These are phyloP conservation scores for Rhodotorula taiwanensis DNA, from an alignment of 768 basidiomycete genomes.

Conservation along the genomic window DNA sequence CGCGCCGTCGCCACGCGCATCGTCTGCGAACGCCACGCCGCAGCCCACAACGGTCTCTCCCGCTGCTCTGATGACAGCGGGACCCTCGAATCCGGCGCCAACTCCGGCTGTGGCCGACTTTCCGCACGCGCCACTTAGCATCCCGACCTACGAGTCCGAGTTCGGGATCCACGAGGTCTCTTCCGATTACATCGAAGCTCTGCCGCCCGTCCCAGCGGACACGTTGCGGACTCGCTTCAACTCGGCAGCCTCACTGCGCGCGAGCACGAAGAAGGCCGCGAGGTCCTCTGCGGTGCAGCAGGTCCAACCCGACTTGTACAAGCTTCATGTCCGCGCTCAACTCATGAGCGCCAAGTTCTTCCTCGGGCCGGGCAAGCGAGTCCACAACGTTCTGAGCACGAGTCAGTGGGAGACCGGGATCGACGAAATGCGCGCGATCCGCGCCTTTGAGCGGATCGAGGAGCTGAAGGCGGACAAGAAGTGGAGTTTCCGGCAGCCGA, in stretches of 20 bases:
- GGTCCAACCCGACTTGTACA: constrained; percentile 34
- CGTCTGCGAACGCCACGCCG: not conserved
- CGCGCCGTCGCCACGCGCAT: not conserved
- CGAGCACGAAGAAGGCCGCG: constrained; percentile 28
- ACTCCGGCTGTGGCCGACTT: constrained; percentile 38
- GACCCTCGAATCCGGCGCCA: constrained; percentile 29
- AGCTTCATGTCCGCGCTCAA: constrained; percentile 30
- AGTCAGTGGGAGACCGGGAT: constrained; percentile 34
- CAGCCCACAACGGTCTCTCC: not conserved
- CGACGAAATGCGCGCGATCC: constrained; percentile 32
- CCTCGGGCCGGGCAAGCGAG: constrained; percentile 28
- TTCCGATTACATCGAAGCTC: constrained; percentile 9
- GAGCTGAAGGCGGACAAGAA: constrained; percentile 65
- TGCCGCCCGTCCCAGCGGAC: constrained; percentile 20
- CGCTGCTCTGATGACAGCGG: not conserved
- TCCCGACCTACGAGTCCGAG: constrained; percentile 9
- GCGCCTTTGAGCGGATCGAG: constrained; percentile 75
- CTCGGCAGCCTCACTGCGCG: constrained; percentile 9
- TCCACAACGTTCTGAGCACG: constrained; percentile 26
- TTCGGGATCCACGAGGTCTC: constrained; percentile 30
- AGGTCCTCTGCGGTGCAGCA: constrained; percentile 6
- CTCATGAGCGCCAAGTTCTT: constrained; percentile 28
- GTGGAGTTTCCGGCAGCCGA: constrained; percentile 93
- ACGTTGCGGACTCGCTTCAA: constrained; percentile 21
- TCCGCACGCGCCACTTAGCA: not conserved